Evolutionary conservation across 2,329 filamentous ascomycete genomes (phyloP).

Genomic region (Cytospora piceicola): DNA sequence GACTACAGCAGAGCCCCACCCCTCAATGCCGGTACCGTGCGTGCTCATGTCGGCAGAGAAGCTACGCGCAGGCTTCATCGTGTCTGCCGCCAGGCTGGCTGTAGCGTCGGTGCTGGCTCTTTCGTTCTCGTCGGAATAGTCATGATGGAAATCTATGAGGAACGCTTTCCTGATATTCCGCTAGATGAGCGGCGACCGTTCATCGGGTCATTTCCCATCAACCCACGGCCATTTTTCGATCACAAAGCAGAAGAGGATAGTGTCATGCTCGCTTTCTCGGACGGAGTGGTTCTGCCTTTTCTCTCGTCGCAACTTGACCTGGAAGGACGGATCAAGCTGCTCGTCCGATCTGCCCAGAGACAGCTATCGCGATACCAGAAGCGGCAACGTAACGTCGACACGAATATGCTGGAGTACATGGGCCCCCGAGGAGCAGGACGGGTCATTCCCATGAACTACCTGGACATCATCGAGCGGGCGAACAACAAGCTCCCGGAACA

Average conservation of each 20-base stretch:
- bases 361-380: constrained; percentile 28
- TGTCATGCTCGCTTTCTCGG: constrained; percentile 27
- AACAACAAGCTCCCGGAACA: constrained; percentile 18
- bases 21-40: constrained; percentile 33
- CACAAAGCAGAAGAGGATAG: constrained; percentile 21
- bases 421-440: constrained; percentile 19
- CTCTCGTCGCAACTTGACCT: constrained; percentile 20
- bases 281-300: constrained; percentile 25
- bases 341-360: constrained; percentile 27
- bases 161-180: constrained; percentile 19
- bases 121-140: constrained; percentile 34
- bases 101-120: constrained; percentile 34
- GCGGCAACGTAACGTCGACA: constrained; percentile 3
- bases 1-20: constrained; percentile 34
- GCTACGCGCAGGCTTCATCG: constrained; percentile 32
- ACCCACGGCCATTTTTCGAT: constrained; percentile 25
- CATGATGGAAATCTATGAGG: constrained; percentile 36
- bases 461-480: constrained; percentile 24
- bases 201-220: constrained; percentile 28
- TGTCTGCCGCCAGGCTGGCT: constrained; percentile 33
- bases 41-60: constrained; percentile 18
- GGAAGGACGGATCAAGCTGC: constrained; percentile 25
- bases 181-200: constrained; percentile 15
- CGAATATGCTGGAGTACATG: constrained; percentile 18
- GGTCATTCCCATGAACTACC: constrained; percentile 23